Evolutionary conservation across 306 rosid genomes (phyloP), one percentile per base, ranked within the genome.

Genomic region (Castanea mollissima): DNA sequence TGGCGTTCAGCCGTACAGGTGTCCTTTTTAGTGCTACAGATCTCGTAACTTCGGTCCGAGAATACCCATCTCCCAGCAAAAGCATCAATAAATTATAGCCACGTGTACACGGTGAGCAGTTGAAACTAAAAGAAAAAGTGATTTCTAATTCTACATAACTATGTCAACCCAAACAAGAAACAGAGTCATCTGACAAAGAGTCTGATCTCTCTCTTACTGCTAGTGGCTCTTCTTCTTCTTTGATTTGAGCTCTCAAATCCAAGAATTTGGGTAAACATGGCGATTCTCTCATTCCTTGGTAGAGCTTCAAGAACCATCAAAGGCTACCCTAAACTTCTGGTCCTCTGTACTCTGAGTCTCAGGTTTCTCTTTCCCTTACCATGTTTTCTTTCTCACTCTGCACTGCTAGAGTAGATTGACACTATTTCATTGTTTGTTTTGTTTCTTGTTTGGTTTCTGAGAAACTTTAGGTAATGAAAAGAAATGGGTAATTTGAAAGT

Each of bases 311-410:
- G 77, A 79, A 83, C 85, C 64, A 81, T 89, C 82, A 76, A 83
- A 55, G 78, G 74, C 78, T 73, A 65, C 80, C 83, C 91, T 79
- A 86, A 85, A 81, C 88, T 95, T 51, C 85, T 95, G 3, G 68
- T 93, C 52, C 74, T 95, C 82, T 87, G 92, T 68, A 75, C 98
- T 75, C 76, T 95, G 86, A 91, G 99, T 75, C 76, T 95, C 86
- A 93, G 99, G 98, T 89, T 78, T 73, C 51, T 74, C 44, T 68
- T 38, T 64, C 63, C 18, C 41, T 35, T 52, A 44, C 16, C 16
- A 20, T 76, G 55, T 2, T 32, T 74, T 52, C 31, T 52, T n/a
- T 11, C 11, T 76, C 23, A 9, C 20, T 71, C 54, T 68, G 16
- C 25, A 4, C 15, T 55, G 21, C 63, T 62, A n/a, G 18, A 60